phyloP scores from a whole-genome alignment of 2,329 filamentous ascomycete genomes.

The Penicillium sp. region DNA sequence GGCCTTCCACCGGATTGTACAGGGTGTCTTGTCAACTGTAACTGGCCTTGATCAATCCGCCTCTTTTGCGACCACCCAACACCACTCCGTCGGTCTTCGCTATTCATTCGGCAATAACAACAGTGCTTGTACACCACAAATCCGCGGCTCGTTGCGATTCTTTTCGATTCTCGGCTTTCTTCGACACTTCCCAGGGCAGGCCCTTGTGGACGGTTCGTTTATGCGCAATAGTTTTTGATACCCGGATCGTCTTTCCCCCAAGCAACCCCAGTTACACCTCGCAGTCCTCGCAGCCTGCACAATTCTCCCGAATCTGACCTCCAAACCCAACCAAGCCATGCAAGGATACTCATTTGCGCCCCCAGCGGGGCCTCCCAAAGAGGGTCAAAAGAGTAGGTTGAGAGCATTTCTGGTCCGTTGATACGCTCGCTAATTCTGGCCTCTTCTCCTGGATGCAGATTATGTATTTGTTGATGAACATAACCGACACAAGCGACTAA shows the following conservation, averaged over 20 bases:
- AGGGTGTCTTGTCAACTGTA: too few relatives aligned
- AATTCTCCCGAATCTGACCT: conserved; percentile 24
- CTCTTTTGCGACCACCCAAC: too few relatives aligned
- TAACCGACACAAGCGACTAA: conserved; percentile 94
- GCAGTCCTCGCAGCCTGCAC: not conserved
- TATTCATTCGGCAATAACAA: too few relatives aligned
- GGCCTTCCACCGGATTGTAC: too few relatives aligned
- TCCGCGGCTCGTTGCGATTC: too few relatives aligned
- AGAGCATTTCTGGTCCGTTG: not conserved
- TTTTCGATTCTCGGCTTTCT: too few relatives aligned
- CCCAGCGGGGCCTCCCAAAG: conserved; percentile 63
- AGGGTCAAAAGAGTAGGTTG: conserved; percentile 79
- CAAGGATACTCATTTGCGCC: conserved; percentile 76
- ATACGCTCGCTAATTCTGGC: conserved; percentile 10
- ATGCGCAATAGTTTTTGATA: not conserved
- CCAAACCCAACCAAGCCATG: conserved; percentile 45
- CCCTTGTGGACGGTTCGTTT: conserved; percentile 15
- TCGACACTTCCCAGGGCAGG: conserved; percentile 14
- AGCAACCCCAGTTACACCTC: not conserved
- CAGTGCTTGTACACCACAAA: too few relatives aligned
- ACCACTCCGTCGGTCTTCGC: too few relatives aligned
- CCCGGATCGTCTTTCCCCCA: not conserved
- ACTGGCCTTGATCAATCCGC: too few relatives aligned
- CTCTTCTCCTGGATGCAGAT: conserved; percentile 55
- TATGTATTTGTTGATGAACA: conserved; percentile 99